Percentiles rank a stretch among this genome's conserved stretches.
Conservation (phyloP, 2,329 filamentous ascomycete genomes). For the Epichloe uncinata region DNA sequence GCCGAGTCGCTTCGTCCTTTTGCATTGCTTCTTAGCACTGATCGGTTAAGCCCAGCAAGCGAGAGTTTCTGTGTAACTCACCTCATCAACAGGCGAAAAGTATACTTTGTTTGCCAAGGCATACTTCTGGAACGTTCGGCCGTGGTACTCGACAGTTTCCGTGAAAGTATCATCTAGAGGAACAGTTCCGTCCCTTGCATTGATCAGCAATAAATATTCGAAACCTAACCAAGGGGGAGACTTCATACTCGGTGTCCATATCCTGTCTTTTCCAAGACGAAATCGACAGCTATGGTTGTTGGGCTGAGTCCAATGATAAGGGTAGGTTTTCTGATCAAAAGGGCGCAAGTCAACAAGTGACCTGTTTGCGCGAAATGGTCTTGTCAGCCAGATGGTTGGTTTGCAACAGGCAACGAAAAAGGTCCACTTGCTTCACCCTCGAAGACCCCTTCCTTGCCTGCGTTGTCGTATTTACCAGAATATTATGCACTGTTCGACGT, state of each 20-base stretch:
- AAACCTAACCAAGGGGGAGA: constrained; percentile 1
- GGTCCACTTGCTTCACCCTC: too few relatives aligned
- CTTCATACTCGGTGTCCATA: constrained; percentile 21
- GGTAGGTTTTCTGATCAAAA: not conserved
- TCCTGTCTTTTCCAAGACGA: not conserved
- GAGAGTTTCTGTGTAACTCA: constrained; percentile 22
- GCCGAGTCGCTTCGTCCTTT: constrained; percentile 54
- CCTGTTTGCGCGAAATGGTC: not conserved
- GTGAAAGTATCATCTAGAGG: constrained; percentile 44
- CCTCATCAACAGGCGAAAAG: constrained; percentile 61
- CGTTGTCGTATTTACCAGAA: too few relatives aligned
- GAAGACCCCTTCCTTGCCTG: too few relatives aligned
- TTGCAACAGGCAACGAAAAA: not conserved
- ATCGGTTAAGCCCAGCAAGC: not conserved
- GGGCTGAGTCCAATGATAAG: not conserved
- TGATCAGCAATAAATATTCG: not conserved
- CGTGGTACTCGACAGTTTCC: constrained; percentile 46
- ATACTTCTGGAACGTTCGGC: constrained; percentile 54
- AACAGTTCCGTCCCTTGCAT: constrained; percentile 32
- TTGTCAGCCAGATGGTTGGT: not conserved
- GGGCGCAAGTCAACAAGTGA: not conserved
- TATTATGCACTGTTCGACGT: too few relatives aligned
- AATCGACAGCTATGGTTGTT: not conserved
- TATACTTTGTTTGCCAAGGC: constrained; percentile 51
- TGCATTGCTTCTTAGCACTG: constrained; percentile 1